Evolutionary conservation across 177 flowering plant species (phyloP).

Genomic region (Vitis hybrid): DNA sequence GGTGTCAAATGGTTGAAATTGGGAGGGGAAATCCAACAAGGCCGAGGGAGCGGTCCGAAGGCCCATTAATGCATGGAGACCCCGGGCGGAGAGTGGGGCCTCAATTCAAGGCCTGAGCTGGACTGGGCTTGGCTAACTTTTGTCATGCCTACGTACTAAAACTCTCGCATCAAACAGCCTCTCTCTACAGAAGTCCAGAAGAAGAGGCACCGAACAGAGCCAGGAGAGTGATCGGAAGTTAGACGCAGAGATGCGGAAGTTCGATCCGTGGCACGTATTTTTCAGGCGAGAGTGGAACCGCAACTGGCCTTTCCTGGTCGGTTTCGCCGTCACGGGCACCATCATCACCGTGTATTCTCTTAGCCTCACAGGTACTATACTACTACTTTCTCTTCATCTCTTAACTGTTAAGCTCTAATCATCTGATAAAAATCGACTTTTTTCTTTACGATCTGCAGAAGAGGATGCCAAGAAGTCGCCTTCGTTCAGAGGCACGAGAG

Average conservation of each 20-base stretch:
- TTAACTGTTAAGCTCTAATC: background rate
- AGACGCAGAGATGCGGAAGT: constrained; percentile 32
- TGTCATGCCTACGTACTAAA: too few relatives aligned
- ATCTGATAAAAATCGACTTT: background rate
- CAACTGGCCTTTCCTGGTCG: constrained; percentile 67
- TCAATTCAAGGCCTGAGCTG: too few relatives aligned
- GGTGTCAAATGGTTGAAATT: too few relatives aligned
- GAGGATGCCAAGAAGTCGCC: constrained; percentile 41
- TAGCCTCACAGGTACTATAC: constrained; percentile 45
- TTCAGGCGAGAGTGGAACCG: constrained; percentile 65
- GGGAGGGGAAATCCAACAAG: too few relatives aligned
- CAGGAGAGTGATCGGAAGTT: background rate
- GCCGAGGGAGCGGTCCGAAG: too few relatives aligned
- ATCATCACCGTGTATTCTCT: constrained; percentile 51
- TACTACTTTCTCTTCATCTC: background rate
- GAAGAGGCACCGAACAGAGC: background rate
- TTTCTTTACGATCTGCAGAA: constrained; percentile 17
- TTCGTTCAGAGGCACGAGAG: constrained; percentile 41
- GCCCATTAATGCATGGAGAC: too few relatives aligned
- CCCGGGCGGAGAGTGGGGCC: too few relatives aligned
- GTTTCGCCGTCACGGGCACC: constrained; percentile 58
- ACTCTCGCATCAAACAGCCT: too few relatives aligned
- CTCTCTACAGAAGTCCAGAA: too few relatives aligned
- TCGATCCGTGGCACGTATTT: constrained; percentile 73
- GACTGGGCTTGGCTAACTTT: too few relatives aligned